Percentiles rank a stretch among this genome's conserved stretches.
Evolutionary conservation across 352 stramenopile species (phyloP).

Genomic region (Globisporangium takayamanum): DNA sequence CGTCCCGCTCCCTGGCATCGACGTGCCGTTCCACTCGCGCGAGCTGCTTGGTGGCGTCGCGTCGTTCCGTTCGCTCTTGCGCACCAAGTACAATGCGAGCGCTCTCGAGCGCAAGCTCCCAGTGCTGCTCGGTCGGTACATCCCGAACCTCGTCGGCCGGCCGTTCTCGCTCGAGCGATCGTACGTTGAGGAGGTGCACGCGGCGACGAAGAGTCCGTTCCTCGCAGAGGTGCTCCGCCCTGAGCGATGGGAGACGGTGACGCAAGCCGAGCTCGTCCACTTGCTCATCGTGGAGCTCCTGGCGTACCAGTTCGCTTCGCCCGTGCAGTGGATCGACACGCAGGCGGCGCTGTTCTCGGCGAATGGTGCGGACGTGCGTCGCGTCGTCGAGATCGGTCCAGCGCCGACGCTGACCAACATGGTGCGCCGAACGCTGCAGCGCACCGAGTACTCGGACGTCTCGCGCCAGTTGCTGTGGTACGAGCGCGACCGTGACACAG

Average conservation of each 20-base stretch:
- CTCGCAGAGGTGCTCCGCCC: constrained; percentile 35
- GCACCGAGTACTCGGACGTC: constrained; percentile 49
- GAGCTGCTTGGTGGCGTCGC: constrained; percentile 78
- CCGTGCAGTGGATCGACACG: constrained; percentile 88
- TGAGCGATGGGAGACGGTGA: constrained; percentile 66
- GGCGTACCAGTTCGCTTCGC: constrained; percentile 86
- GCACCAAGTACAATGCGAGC: constrained; percentile 61
- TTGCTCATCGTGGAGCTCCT: constrained; percentile 81
- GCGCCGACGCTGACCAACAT: constrained; percentile 81
- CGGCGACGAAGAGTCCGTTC: constrained; percentile 60
- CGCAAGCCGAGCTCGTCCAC: constrained; percentile 61
- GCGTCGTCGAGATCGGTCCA: constrained; percentile 82
- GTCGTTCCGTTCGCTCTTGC: constrained; percentile 69
- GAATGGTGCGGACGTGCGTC: constrained; percentile 38
- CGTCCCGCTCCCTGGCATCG: constrained; percentile 83
- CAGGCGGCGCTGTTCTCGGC: constrained; percentile 69
- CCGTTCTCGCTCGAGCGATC: constrained; percentile 71
- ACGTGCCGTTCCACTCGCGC: constrained; percentile 87
- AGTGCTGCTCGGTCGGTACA: constrained; percentile 72
- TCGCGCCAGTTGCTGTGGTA: constrained; percentile 77
- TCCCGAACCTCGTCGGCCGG: constrained; percentile 80
- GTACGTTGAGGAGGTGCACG: constrained; percentile 74
- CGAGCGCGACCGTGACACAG: constrained; percentile 69
- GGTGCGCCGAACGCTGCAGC: constrained; percentile 67
- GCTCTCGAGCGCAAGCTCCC: constrained; percentile 63